phyloP scores from a whole-genome alignment of 805 yeast genomes.

The Ogataea chonburiensis region DNA sequence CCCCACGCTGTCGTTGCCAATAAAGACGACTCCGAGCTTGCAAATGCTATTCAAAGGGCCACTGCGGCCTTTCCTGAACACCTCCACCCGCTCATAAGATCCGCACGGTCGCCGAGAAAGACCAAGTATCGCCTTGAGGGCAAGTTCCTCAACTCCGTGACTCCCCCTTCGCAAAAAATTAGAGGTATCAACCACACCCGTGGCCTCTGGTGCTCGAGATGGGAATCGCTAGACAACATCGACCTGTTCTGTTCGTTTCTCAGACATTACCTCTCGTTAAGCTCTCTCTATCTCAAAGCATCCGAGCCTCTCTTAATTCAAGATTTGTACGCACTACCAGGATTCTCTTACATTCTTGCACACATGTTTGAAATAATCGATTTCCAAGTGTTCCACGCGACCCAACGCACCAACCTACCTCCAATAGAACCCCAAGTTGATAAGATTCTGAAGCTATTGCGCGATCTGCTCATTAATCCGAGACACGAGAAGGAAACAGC shows the following conservation, averaged over 20 bases:
- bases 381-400: conserved; percentile 23
- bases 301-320: conserved; percentile 10
- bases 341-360: conserved; percentile 43
- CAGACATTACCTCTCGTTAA: conserved; percentile 50
- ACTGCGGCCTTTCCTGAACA: conserved; percentile 25
- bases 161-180: conserved; percentile 39
- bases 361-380: conserved; percentile 44
- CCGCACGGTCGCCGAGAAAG: conserved; percentile 23
- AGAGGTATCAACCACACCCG: conserved; percentile 53
- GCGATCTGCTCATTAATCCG: conserved; percentile 37
- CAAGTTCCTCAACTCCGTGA: conserved; percentile 36
- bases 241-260: conserved; percentile 61
- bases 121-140: conserved; percentile 30
- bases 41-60: conserved; percentile 12
- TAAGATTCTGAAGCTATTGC: conserved; percentile 34
- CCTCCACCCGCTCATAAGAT: conserved; percentile 24
- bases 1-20: conserved; percentile 13
- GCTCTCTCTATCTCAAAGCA: conserved; percentile 24
- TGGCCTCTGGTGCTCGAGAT: conserved; percentile 61
- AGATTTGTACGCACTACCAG: conserved; percentile 39
- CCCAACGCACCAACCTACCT: conserved; percentile 3
- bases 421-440: conserved; percentile 27
- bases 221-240: conserved; percentile 53
- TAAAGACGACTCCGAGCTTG: conserved; percentile 4
- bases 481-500: conserved; percentile 31